Percentiles rank a stretch among this genome's conserved stretches.
Conservation (phyloP, 345 rosid species). For the Leavenworthia alabamica region DNA sequence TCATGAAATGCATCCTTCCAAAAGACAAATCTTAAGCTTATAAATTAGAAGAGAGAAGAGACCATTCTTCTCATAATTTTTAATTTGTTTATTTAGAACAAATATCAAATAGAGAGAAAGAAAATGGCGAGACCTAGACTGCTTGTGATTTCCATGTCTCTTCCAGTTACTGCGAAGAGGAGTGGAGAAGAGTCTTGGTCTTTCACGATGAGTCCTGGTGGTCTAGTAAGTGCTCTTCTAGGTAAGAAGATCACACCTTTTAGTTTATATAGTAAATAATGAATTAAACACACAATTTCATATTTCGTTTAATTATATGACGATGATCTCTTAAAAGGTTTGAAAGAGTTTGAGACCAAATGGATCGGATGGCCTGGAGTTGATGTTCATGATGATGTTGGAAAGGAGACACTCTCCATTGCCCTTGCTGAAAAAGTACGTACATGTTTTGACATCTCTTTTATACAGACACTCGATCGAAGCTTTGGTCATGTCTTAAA, state of each 20-base stretch:
- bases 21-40: neutral
- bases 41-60: slow-evolving; percentile 15
- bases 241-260: slow-evolving; percentile 40
- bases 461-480: neutral
- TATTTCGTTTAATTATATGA: neutral
- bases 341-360: slow-evolving; percentile 91
- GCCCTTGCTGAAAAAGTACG: slow-evolving; percentile 82
- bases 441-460: neutral
- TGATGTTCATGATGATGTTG: slow-evolving; percentile 81
- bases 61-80: slow-evolving; percentile 2
- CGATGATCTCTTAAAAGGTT: slow-evolving; percentile 44
- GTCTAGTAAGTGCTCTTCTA: slow-evolving; percentile 86
- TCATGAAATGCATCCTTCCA: neutral
- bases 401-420: slow-evolving; percentile 77
- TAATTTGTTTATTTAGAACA: neutral
- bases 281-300: neutral
- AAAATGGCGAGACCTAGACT: slow-evolving; percentile 54
- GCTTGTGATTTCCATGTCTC: slow-evolving; percentile 84
- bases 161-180: slow-evolving; percentile 90
- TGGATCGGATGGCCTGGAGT: slow-evolving; percentile 99
- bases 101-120: neutral
- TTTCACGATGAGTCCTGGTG: slow-evolving; percentile 86
- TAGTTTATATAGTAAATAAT: neutral
- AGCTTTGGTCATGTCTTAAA: neutral
- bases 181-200: slow-evolving; percentile 83